phyloP scores from a whole-genome alignment of 768 basidiomycete species.

The Lentinula lateritia region DNA sequence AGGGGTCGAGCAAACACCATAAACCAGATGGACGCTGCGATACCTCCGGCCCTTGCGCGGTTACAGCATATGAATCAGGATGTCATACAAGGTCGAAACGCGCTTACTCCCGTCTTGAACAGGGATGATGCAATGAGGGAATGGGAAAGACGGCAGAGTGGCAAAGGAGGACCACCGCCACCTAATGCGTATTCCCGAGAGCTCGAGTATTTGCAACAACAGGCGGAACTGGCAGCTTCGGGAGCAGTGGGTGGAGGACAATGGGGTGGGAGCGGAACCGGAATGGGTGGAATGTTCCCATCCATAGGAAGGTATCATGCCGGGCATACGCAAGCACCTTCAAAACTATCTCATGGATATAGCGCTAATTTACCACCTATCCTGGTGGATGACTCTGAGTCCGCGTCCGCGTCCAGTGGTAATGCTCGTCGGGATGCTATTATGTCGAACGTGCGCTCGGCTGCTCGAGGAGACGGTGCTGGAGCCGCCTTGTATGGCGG shows the following conservation, averaged over 20 bases:
- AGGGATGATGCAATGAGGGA: constrained; percentile 93
- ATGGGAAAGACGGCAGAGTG: constrained; percentile 88
- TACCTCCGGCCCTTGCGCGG: constrained; percentile 92
- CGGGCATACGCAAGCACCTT: constrained; percentile 48
- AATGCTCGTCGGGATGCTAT: constrained; percentile 60
- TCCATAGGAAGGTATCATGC: constrained; percentile 21
- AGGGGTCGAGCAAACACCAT: constrained; percentile 88
- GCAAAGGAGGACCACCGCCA: constrained; percentile 62
- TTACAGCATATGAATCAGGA: constrained; percentile 87
- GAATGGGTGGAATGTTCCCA: constrained; percentile 43
- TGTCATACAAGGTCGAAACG: constrained; percentile 70
- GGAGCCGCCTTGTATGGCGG: constrained; percentile 34
- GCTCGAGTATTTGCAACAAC: constrained; percentile 88
- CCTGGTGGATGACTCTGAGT: constrained; percentile 62
- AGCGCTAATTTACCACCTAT: constrained; percentile 43
- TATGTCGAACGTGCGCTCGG: constrained; percentile 71
- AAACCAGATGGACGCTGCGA: constrained; percentile 73
- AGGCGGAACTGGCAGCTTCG: constrained; percentile 75
- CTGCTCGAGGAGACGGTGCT: constrained; percentile 46
- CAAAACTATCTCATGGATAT: constrained; percentile 60
- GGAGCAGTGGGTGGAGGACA: constrained; percentile 36
- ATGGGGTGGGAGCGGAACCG: constrained; percentile 2
- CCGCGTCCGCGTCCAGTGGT: constrained; percentile 13
- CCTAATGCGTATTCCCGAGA: constrained; percentile 83
- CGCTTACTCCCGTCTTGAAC: constrained; percentile 89